Evolutionary conservation across 2,329 filamentous ascomycete genomes (phyloP).

Genomic region (Fusarium sororula): DNA sequence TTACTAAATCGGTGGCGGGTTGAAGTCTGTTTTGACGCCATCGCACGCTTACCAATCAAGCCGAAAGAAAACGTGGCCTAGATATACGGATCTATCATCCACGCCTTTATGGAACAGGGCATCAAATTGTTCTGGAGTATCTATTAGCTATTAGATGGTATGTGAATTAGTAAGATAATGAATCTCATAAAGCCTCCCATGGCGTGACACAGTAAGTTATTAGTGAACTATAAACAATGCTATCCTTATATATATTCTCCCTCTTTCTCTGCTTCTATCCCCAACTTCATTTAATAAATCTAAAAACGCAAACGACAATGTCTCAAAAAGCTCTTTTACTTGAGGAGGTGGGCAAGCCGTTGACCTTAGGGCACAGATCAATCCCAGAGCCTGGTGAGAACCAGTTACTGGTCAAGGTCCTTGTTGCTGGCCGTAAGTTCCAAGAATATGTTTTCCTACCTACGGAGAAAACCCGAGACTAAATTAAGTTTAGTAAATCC

Average conservation of each 20-base stretch:
- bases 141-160: not conserved
- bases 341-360: not conserved
- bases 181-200: not conserved
- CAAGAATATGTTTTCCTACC: rapidly evolving
- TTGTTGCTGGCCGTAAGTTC: not conserved
- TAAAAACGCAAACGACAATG: not conserved
- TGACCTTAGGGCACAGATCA: not conserved
- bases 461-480: not conserved
- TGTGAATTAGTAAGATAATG: not conserved
- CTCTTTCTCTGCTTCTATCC: not conserved
- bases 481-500: not conserved
- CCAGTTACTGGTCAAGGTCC: not conserved
- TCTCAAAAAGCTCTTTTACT: not conserved
- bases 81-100: not conserved
- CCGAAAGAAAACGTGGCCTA: not conserved
- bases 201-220: too few relatives aligned
- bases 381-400: not conserved
- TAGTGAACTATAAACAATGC: not conserved
- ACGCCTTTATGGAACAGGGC: not conserved
- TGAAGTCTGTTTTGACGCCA: not conserved
- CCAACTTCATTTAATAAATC: not conserved
- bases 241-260: not conserved
- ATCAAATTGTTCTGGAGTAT: not conserved
- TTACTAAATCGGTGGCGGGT: not conserved
- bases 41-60: not conserved